phyloP scores from a whole-genome alignment of 495 filamentous ascomycete genomes.

The Extremus antarcticus region DNA sequence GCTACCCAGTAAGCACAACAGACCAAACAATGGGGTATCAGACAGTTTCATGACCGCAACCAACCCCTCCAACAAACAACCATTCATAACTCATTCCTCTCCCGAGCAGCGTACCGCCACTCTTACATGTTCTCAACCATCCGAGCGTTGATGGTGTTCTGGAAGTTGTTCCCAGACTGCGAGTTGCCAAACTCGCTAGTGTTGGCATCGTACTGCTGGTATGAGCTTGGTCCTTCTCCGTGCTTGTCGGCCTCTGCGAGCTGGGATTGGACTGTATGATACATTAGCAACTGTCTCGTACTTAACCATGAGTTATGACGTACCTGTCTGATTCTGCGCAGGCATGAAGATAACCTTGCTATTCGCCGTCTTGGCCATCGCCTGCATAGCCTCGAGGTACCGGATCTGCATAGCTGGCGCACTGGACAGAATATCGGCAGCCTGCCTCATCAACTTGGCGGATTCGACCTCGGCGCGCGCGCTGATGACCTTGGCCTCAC shows the following conservation, averaged over 20 bases:
- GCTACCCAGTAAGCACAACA: background rate
- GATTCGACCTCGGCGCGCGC: slow-evolving; percentile 94
- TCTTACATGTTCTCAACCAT: slow-evolving; percentile 74
- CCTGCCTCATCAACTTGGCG: slow-evolving; percentile 96
- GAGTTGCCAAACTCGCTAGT: slow-evolving; percentile 39
- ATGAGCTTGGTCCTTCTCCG: slow-evolving; percentile 49
- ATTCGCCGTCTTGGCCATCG: slow-evolving; percentile 94
- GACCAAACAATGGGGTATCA: background rate
- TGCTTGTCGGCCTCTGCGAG: slow-evolving; percentile 28
- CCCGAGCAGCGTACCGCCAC: background rate
- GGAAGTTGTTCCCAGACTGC: slow-evolving; percentile 47
- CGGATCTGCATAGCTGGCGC: slow-evolving; percentile 98
- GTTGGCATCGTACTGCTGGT: slow-evolving; percentile 24
- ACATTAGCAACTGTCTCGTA: background rate
- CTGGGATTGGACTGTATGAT: slow-evolving; percentile 28
- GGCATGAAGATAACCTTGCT: slow-evolving; percentile 96
- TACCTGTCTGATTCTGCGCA: slow-evolving; percentile 6
- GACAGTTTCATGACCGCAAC: background rate
- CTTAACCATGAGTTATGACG: background rate
- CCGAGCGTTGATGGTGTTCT: slow-evolving; percentile 71
- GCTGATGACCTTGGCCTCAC: slow-evolving; percentile 95
- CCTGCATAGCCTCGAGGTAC: slow-evolving; percentile 98
- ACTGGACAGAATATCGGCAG: slow-evolving; percentile 84
- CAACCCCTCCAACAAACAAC: background rate
- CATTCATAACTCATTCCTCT: background rate